These are phyloP conservation scores for Bipolaris victoriae DNA, from an alignment of 2,329 filamentous ascomycete genomes.

Conservation along the genomic window DNA sequence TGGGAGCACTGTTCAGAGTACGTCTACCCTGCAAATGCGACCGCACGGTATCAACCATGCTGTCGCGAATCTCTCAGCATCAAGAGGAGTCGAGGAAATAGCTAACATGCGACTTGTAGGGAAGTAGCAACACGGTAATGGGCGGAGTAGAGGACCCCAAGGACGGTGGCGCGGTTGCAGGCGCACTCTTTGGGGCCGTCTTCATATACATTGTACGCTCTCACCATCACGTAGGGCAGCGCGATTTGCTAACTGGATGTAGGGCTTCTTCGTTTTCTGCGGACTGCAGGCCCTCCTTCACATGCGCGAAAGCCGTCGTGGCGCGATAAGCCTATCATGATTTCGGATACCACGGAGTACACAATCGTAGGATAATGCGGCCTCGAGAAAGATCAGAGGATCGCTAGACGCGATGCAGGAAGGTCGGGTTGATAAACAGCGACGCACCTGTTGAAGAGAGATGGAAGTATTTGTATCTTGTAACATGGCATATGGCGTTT, in stretches of 20 bases:
- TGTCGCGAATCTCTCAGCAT: neutral
- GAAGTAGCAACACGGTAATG: constrained; percentile 81
- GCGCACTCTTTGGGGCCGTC: constrained; percentile 85
- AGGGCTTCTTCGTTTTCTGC: constrained; percentile 89
- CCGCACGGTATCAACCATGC: neutral
- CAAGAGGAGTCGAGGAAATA: neutral
- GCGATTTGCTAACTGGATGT: constrained; percentile 8
- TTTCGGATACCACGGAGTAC: neutral
- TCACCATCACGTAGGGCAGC: neutral
- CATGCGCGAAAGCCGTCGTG: constrained; percentile 78
- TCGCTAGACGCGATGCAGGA: neutral
- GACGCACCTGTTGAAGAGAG: constrained; percentile 1
- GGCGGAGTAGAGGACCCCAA: constrained; percentile 73
- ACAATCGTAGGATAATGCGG: neutral
- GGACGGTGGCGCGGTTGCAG: constrained; percentile 78
- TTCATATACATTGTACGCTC: constrained; percentile 84
- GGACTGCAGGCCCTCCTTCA: constrained; percentile 87
- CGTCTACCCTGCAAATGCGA: constrained; percentile 34
- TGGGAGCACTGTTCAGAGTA: constrained; percentile 76
- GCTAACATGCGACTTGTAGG: constrained; percentile 47
- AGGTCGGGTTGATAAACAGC: neutral
- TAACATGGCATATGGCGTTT: constrained; percentile 32
- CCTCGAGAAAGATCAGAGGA: neutral
- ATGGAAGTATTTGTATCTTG: constrained; percentile 15
- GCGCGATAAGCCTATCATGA: constrained; percentile 76